phyloP scores from a whole-genome alignment of 768 basidiomycete species.

The Mycena crocata region DNA sequence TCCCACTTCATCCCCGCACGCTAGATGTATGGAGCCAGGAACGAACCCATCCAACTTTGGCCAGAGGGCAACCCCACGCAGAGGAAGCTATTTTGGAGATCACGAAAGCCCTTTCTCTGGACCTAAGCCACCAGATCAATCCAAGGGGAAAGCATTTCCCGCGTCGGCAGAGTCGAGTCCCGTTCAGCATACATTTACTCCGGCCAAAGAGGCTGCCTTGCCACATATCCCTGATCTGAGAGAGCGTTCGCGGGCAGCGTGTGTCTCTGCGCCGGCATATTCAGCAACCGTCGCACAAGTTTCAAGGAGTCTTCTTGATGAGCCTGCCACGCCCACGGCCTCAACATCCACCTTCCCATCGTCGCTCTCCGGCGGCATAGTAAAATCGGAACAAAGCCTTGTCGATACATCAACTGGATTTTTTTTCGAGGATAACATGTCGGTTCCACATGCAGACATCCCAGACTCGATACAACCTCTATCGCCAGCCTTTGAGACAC shows the following conservation, averaged over 20 bases:
- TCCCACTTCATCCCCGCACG: not conserved
- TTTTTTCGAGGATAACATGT: too few relatives aligned
- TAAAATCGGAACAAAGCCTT: too few relatives aligned
- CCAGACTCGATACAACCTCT: too few relatives aligned
- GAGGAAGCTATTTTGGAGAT: not conserved
- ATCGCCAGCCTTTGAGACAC: too few relatives aligned
- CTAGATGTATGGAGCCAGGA: not conserved
- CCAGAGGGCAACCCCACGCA: constrained; percentile 10
- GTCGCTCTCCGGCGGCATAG: too few relatives aligned
- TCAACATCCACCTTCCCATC: not conserved
- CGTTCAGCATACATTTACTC: not conserved
- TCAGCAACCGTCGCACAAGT: not conserved
- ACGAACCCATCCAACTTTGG: not conserved
- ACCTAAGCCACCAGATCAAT: not conserved
- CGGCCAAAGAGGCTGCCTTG: not conserved
- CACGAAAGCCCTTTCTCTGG: not conserved
- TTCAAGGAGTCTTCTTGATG: not conserved
- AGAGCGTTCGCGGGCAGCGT: not conserved
- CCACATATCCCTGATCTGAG: not conserved
- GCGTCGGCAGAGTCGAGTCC: not conserved
- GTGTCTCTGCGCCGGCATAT: not conserved
- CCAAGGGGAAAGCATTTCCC: not conserved
- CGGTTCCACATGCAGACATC: too few relatives aligned
- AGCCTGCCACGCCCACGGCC: too few relatives aligned
- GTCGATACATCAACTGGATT: too few relatives aligned